Evolutionary conservation across 495 filamentous ascomycete species (phyloP).

Genomic region (Hyaloscypha finlandica): DNA sequence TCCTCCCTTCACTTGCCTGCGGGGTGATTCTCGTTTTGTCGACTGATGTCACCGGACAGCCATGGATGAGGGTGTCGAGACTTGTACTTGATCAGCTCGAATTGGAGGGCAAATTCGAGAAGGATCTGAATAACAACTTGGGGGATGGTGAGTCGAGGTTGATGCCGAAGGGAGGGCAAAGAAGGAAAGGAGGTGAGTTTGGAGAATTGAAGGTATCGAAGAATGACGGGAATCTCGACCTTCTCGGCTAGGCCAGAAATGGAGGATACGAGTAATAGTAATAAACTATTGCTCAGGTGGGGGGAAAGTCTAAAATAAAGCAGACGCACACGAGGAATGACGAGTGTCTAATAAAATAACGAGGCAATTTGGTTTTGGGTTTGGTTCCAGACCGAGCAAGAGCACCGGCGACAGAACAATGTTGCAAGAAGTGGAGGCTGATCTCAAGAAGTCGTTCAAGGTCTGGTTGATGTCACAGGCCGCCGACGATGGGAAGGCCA

Average conservation of each 20-base stretch:
- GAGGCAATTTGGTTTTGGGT: slow-evolving; percentile 1
- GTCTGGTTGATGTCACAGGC: slow-evolving; percentile 28
- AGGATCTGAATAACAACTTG: slow-evolving; percentile 34
- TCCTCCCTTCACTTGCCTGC: slow-evolving; percentile 2
- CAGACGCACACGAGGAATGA: slow-evolving; percentile 24
- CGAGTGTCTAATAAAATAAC: slow-evolving; percentile 20
- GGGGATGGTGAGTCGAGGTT: slow-evolving; percentile 33
- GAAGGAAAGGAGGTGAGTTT: slow-evolving; percentile 28
- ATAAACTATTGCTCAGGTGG: neutral
- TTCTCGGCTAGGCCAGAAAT: slow-evolving; percentile 35
- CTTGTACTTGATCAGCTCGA: slow-evolving; percentile 11
- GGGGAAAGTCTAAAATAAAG: slow-evolving; percentile 21
- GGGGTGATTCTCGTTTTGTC: slow-evolving; percentile 7
- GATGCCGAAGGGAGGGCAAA: slow-evolving; percentile 33
- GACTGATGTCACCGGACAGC: slow-evolving; percentile 15
- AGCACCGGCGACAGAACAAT: slow-evolving; percentile 8
- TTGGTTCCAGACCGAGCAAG: slow-evolving; percentile 19
- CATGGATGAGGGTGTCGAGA: slow-evolving; percentile 18
- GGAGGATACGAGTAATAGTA: slow-evolving; percentile 13
- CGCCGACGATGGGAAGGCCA: slow-evolving; percentile 10
- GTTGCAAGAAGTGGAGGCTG: slow-evolving; percentile 28
- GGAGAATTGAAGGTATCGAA: slow-evolving; percentile 4
- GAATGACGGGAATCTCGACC: slow-evolving; percentile 22
- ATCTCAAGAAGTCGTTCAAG: slow-evolving; percentile 30
- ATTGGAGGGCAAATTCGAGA: slow-evolving; percentile 6